Evolutionary conservation across 768 basidiomycete species (phyloP).

Genomic region (Naganishia friedmannii): DNA sequence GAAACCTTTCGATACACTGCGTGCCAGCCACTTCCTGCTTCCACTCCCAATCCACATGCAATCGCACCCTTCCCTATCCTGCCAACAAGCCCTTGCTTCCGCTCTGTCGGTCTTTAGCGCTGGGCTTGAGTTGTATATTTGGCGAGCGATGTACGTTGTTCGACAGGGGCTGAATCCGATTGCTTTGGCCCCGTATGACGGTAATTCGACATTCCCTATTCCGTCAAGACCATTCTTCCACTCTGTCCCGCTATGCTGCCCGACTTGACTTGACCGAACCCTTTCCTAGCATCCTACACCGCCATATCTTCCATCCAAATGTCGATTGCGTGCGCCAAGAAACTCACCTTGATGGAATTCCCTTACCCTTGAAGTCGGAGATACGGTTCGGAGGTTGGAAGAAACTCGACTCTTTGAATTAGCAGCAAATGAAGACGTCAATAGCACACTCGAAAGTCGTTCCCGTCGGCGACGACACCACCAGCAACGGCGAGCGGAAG

Average conservation of each 20-base stretch:
- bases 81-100: too few relatives aligned
- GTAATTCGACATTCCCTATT: neutral
- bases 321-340: neutral
- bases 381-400: constrained; percentile 13
- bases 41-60: too few relatives aligned
- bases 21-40: too few relatives aligned
- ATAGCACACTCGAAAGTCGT: neutral
- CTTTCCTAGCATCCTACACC: neutral
- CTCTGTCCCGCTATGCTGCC: neutral
- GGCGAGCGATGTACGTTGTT: neutral
- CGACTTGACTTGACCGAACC: constrained; percentile 10
- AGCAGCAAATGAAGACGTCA: neutral
- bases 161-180: neutral
- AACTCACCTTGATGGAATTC: constrained; percentile 25
- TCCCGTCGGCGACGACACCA: constrained; percentile 10
- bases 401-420: neutral
- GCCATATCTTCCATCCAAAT: neutral
- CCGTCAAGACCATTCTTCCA: neutral
- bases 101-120: too few relatives aligned
- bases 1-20: too few relatives aligned
- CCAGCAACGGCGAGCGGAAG: neutral
- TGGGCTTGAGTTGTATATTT: too few relatives aligned
- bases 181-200: neutral
- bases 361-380: constrained; percentile 24
- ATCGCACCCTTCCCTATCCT: too few relatives aligned